phyloP scores from a whole-genome alignment of 257 asterid species.

The Ophiorrhiza pumila region DNA sequence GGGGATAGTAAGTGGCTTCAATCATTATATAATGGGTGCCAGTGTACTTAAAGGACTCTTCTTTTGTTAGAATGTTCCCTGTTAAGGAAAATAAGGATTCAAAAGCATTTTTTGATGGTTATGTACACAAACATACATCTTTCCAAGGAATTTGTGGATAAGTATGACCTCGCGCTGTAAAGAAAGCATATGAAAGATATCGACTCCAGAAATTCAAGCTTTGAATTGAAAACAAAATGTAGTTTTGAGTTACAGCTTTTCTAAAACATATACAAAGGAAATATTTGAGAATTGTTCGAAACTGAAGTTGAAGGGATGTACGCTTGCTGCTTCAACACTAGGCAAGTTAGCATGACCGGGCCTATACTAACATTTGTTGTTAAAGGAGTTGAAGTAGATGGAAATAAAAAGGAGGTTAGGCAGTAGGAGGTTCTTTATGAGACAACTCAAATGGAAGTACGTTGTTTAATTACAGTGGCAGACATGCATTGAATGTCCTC shows the following conservation, averaged over 20 bases:
- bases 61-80: conserved; percentile 44
- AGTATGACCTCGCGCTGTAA: conserved; percentile 54
- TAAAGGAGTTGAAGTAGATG: conserved; percentile 35
- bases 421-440: conserved; percentile 53
- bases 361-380: conserved; percentile 46
- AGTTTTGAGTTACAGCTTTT: conserved; percentile 61
- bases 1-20: conserved; percentile 52
- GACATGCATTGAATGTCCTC: conserved; percentile 57
- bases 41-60: conserved; percentile 52
- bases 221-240: conserved; percentile 46
- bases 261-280: conserved; percentile 47
- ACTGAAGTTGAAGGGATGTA: conserved; percentile 52
- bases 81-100: conserved; percentile 31
- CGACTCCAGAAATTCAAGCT: conserved; percentile 43
- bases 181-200: conserved; percentile 47
- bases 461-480: conserved; percentile 54
- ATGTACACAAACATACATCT: conserved; percentile 56
- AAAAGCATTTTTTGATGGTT: conserved; percentile 47
- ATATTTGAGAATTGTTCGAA: conserved; percentile 47
- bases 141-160: conserved; percentile 52
- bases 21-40: conserved; percentile 51
- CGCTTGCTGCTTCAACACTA: conserved; percentile 49
- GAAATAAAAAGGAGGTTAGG: conserved; percentile 39
- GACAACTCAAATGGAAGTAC: conserved; percentile 45
- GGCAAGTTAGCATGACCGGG: conserved; percentile 40